Conservation (phyloP, 495 filamentous ascomycete genomes). For the Neurospora sp. region DNA sequence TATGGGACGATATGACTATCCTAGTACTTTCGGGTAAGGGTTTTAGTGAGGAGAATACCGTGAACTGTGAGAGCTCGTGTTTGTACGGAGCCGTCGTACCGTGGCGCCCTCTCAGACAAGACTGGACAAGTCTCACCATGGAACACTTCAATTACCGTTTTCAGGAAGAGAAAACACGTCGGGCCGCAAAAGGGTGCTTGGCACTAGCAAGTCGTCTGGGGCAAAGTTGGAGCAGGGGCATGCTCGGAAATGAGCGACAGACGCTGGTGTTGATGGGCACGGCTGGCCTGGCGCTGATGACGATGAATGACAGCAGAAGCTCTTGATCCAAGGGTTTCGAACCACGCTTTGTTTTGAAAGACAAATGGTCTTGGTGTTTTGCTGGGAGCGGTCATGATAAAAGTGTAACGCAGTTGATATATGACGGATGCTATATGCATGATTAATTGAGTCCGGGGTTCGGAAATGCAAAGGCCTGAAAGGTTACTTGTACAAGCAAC, state of each 20-base stretch:
- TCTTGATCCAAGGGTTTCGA: not conserved
- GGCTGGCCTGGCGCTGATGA: not conserved
- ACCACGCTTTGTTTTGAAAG: not conserved
- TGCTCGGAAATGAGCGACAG: not conserved
- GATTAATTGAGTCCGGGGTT: not conserved
- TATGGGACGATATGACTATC: not conserved
- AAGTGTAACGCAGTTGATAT: not conserved
- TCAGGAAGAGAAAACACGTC: not conserved
- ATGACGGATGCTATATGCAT: not conserved
- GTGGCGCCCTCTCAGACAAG: not conserved
- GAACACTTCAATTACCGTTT: not conserved
- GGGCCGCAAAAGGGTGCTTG: not conserved
- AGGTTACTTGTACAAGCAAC: not conserved
- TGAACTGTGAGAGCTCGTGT: not conserved
- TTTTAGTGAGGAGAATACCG: not conserved
- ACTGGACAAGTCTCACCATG: not conserved
- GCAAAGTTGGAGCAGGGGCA: not conserved
- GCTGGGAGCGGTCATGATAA: not conserved
- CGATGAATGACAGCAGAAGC: not conserved
- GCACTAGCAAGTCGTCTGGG: not conserved
- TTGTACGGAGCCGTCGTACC: not conserved
- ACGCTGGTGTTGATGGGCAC: not conserved
- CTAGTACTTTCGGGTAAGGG: not conserved
- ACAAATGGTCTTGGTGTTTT: not conserved
- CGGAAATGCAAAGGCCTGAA: not conserved